Percentiles rank a stretch among this genome's conserved stretches.
These are phyloP conservation scores for Agaricus subrufescens DNA, from an alignment of 768 basidiomycete genomes.

Conservation along the genomic window DNA sequence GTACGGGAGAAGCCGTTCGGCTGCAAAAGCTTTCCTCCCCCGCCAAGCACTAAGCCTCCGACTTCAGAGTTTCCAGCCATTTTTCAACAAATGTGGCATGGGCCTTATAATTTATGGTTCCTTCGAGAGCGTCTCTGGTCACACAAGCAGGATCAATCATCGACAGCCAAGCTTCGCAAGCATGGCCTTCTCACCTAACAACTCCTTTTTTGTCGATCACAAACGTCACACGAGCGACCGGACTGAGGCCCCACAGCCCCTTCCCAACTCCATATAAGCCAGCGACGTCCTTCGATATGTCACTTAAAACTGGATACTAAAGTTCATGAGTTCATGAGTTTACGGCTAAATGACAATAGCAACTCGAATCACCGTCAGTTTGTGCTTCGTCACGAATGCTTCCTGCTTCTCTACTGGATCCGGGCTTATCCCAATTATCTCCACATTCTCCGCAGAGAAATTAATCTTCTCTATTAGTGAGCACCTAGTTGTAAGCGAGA, in stretches of 20 bases:
- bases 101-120: conserved; percentile 56
- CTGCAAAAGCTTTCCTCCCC: not conserved
- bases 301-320: conserved; percentile 79
- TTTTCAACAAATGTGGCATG: conserved; percentile 71
- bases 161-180: not conserved
- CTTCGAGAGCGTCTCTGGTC: conserved; percentile 52
- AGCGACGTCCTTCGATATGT: conserved; percentile 55
- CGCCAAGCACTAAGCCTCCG: conserved; percentile 14
- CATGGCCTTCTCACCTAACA: conserved; percentile 43
- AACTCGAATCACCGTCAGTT: conserved; percentile 45
- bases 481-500: not conserved
- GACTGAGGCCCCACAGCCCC: conserved; percentile 59
- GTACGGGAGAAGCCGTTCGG: too few species aligned
- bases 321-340: not conserved
- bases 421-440: conserved; percentile 70
- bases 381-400: conserved; percentile 66
- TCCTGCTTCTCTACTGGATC: conserved; percentile 73
- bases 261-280: conserved; percentile 65
- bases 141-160: not conserved
- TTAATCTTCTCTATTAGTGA: conserved; percentile 48
- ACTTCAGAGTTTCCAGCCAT: conserved; percentile 50
- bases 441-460: conserved; percentile 60
- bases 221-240: conserved; percentile 64
- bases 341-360: not conserved
- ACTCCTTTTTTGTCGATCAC: conserved; percentile 70